Base-by-base conservation (phyloP, 768 basidiomycete species). In the Pholiota molesta region DNA sequence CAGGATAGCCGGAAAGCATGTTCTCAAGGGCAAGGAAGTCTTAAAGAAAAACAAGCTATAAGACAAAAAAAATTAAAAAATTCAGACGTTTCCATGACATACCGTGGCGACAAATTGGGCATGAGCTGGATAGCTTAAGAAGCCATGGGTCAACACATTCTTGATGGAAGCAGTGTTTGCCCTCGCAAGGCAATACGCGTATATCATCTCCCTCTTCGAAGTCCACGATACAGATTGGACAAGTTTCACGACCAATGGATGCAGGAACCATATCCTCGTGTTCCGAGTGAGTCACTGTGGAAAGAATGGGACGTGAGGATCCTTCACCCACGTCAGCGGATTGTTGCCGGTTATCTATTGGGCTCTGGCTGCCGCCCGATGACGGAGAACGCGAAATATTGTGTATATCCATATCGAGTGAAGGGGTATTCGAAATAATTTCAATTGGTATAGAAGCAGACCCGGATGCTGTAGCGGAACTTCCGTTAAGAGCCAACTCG, bases 171-270 rank as follows among this genome's bases (percentile, higher is more conserved):
- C 85, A 82, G 71, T 98, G 96, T 65, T 92, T 88, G 51, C 91
- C 91, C 70, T 95, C 92, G 74, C 96, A 98, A 1, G 95, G 96
- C 52, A 98, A 76, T 42, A 97, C 83, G 23, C 96, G 88, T 14
- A 97, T 75, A 72, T 97, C 93, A 68, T 98, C 96, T 1, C 95
- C 96, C 63, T 92, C 90, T 72, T 95, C 92, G 68, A 98, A 98
- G 67, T 97, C 95, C 49, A 93, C 82, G 62, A 98, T 90, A 73
- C 96, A 98, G 63, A 98, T 98, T 5, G 96, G 95, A 76, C 96
- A 98, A 13, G 90, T 94, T 74, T 95, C 91, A 40, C 86, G 83
- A 5, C 91, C 91, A 37, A 93, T 92, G 14, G 84, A 81, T 40
- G 82, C 86, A 1, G 88, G 89, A 55, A 86, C 79, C 16, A 84